A percentile compares a stretch with the other conserved stretches of the same genome.
phyloP scores from a whole-genome alignment of 2,329 filamentous ascomycete genomes.

The Paecilomyces sp. region DNA sequence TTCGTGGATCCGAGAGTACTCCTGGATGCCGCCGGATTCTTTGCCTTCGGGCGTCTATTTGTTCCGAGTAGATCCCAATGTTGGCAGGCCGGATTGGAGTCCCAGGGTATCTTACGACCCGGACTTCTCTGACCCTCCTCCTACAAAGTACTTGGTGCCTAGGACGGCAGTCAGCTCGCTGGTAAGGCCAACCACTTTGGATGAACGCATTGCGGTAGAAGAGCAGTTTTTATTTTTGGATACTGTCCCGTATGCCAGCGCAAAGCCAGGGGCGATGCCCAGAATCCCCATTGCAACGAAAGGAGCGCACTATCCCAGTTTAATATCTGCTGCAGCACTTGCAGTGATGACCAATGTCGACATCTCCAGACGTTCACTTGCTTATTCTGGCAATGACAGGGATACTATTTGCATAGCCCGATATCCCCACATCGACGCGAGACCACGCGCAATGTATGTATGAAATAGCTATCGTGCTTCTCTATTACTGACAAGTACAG shows the following conservation, averaged over 20 bases:
- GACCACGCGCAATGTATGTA: background rate
- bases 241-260: background rate
- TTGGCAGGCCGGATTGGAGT: background rate
- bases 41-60: background rate
- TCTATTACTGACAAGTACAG: background rate
- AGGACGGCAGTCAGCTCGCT: background rate
- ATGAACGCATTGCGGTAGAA: background rate
- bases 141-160: background rate
- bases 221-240: background rate
- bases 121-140: background rate
- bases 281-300: background rate
- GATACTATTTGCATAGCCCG: background rate
- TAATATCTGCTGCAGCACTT: background rate
- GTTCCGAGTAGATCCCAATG: background rate
- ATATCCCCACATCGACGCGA: background rate
- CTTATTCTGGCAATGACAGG: background rate
- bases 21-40: background rate
- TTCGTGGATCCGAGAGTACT: background rate
- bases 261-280: background rate
- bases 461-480: background rate
- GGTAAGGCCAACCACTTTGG: background rate
- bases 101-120: background rate
- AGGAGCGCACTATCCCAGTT: background rate
- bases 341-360: background rate
- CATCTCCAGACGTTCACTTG: background rate